Conservation (phyloP, 2,329 filamentous ascomycete species). For the Aspergillus sp. region DNA sequence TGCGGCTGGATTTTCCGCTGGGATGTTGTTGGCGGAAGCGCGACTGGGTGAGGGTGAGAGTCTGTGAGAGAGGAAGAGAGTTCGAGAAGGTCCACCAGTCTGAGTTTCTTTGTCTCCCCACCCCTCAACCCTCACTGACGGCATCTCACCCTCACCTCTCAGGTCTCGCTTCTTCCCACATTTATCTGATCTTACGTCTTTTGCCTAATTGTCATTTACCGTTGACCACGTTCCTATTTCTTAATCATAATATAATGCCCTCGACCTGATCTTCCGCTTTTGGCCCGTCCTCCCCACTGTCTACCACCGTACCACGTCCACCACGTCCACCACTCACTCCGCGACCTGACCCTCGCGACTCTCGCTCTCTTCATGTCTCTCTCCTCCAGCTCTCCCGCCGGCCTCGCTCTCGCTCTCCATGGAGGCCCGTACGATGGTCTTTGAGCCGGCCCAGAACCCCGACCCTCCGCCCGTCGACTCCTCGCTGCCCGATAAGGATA, state of each 20-base stretch:
- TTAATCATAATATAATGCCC: not conserved
- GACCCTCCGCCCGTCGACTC: constrained; percentile 14
- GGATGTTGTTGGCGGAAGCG: too few relatives aligned
- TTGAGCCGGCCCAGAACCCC: constrained; percentile 17
- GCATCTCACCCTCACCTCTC: too few relatives aligned
- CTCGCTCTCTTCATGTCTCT: constrained; percentile 26
- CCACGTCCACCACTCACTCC: not conserved
- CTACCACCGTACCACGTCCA: not conserved
- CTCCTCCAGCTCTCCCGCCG: constrained; percentile 9
- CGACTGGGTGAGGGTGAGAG: too few relatives aligned
- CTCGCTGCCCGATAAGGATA: constrained; percentile 23
- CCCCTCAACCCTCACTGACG: too few relatives aligned
- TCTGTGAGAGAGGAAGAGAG: too few relatives aligned
- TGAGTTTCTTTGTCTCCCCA: too few relatives aligned
- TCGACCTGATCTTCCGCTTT: not conserved
- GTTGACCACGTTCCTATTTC: too few relatives aligned
- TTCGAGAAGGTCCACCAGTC: too few relatives aligned
- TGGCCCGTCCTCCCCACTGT: not conserved
- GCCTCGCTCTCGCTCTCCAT: constrained; percentile 22
- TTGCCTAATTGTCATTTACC: too few relatives aligned
- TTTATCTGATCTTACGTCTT: too few relatives aligned
- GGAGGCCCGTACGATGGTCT: constrained; percentile 29
- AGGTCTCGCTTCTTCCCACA: too few relatives aligned
- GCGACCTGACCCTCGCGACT: not conserved
- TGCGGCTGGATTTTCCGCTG: too few relatives aligned